Evolutionary conservation across 2,329 filamentous ascomycete species (phyloP).

Genomic region (Tolypocladium pustulatum): DNA sequence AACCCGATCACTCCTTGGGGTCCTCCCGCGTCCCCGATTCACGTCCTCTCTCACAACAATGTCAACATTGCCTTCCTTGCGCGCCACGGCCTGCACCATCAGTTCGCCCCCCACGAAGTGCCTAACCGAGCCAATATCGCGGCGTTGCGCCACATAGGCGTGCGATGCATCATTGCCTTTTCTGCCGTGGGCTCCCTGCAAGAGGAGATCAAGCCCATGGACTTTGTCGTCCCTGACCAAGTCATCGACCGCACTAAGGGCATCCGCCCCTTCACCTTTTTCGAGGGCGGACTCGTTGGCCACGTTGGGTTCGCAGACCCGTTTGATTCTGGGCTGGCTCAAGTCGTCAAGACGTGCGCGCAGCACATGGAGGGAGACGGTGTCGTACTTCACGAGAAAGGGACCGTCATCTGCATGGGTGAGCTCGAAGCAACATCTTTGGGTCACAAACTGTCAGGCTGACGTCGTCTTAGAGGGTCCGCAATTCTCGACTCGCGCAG

Average conservation of each 20-base stretch:
- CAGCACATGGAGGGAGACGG: slow-evolving; percentile 69
- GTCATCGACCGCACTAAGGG: slow-evolving; percentile 97
- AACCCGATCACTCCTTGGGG: slow-evolving; percentile 83
- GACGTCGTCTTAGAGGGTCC: slow-evolving; percentile 62
- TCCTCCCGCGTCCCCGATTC: slow-evolving; percentile 61
- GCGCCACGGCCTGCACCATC: slow-evolving; percentile 81
- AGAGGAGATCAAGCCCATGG: slow-evolving; percentile 87
- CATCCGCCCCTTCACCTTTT: slow-evolving; percentile 89
- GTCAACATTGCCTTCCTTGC: slow-evolving; percentile 85
- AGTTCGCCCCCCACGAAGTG: slow-evolving; percentile 90
- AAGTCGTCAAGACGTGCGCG: slow-evolving; percentile 70
- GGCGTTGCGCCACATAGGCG: slow-evolving; percentile 84
- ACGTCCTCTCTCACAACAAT: slow-evolving; percentile 78
- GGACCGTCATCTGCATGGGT: slow-evolving; percentile 89
- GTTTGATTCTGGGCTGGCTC: slow-evolving; percentile 70
- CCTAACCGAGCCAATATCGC: slow-evolving; percentile 92
- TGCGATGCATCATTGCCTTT: slow-evolving; percentile 87
- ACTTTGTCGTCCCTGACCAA: slow-evolving; percentile 95
- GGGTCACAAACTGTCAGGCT: not conserved
- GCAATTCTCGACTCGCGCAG: slow-evolving; percentile 91
- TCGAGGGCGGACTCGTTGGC: slow-evolving; percentile 81
- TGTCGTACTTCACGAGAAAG: slow-evolving; percentile 72
- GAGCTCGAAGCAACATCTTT: slow-evolving; percentile 19
- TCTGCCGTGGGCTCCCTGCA: slow-evolving; percentile 87
- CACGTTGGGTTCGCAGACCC: slow-evolving; percentile 95